Percentiles rank a stretch among this genome's conserved stretches.
Evolutionary conservation across 805 yeast genomes (phyloP).

Genomic region (Tetrapisispora nanseiensis): DNA sequence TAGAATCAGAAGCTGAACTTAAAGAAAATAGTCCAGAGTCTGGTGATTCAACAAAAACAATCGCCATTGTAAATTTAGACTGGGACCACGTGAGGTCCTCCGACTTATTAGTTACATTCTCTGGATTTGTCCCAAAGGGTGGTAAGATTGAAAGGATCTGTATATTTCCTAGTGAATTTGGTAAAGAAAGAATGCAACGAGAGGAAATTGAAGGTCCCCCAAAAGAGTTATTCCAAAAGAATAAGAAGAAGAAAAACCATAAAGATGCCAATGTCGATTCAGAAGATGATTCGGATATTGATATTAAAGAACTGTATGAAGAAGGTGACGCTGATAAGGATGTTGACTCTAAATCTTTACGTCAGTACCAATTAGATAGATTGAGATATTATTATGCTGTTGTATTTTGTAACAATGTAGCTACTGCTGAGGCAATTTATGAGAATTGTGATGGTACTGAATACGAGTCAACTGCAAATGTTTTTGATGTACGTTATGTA

Average conservation of each 20-base stretch:
- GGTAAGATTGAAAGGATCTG: slow-evolving; percentile 61
- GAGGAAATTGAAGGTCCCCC: slow-evolving; percentile 94
- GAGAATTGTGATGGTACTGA: slow-evolving; percentile 90
- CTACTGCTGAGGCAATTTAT: slow-evolving; percentile 67
- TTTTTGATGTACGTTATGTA: slow-evolving; percentile 83
- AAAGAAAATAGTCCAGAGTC: slow-evolving; percentile 60
- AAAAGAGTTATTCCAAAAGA: slow-evolving; percentile 58
- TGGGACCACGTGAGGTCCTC: slow-evolving; percentile 92
- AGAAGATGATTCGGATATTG: slow-evolving; percentile 42
- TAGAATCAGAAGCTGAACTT: slow-evolving; percentile 45
- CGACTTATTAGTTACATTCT: slow-evolving; percentile 82
- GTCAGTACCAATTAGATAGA: slow-evolving; percentile 88
- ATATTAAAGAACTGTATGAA: slow-evolving; percentile 61
- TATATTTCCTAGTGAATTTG: slow-evolving; percentile 84
- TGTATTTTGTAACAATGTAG: slow-evolving; percentile 65
- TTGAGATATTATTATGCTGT: slow-evolving; percentile 90
- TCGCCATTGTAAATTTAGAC: slow-evolving; percentile 93
- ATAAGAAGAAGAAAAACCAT: slow-evolving; percentile 30
- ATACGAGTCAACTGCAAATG: slow-evolving; percentile 89
- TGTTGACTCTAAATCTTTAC: slow-evolving; percentile 71
- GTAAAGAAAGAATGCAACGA: slow-evolving; percentile 80
- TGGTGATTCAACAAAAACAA: slow-evolving; percentile 71
- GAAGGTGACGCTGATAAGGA: slow-evolving; percentile 79
- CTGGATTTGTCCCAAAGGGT: slow-evolving; percentile 70
- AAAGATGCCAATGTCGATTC: slow-evolving; percentile 26